These are phyloP conservation scores for Pseudogymnoascus sp. DNA, from an alignment of 2,329 filamentous ascomycete species.

Conservation along the genomic window DNA sequence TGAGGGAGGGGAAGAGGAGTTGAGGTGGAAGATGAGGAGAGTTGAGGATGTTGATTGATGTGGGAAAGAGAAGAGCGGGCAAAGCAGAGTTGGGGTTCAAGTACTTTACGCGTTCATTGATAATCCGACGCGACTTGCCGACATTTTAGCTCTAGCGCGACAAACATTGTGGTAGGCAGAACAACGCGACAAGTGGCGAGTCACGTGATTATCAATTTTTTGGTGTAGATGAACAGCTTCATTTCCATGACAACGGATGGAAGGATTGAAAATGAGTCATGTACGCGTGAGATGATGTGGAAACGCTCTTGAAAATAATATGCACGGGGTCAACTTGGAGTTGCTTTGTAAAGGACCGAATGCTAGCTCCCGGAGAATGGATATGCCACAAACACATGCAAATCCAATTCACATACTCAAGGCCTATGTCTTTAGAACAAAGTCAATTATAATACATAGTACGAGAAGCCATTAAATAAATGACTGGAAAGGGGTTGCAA, in stretches of 20 bases:
- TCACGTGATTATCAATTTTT: not conserved
- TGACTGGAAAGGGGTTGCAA: not conserved
- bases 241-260: conserved; percentile 1
- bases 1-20: conserved; percentile 15
- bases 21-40: conserved; percentile 2
- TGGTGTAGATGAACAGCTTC: not conserved
- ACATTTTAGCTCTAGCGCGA: conserved; percentile 12
- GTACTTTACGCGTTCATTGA: conserved; percentile 16
- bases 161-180: conserved; percentile 9
- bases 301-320: not conserved
- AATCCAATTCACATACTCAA: not conserved
- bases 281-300: not conserved
- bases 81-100: conserved; percentile 12
- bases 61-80: conserved; percentile 11
- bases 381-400: not conserved
- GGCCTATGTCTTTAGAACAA: not conserved
- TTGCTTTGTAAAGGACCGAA: not conserved
- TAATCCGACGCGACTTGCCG: conserved; percentile 13
- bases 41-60: conserved; percentile 7
- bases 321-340: not conserved
- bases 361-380: not conserved
- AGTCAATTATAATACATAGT: not conserved
- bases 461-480: not conserved
- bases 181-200: conserved; percentile 4
- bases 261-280: not conserved